Base-by-base conservation (phyloP, 176 grass and related monocot species). In the Musa acuminata region DNA sequence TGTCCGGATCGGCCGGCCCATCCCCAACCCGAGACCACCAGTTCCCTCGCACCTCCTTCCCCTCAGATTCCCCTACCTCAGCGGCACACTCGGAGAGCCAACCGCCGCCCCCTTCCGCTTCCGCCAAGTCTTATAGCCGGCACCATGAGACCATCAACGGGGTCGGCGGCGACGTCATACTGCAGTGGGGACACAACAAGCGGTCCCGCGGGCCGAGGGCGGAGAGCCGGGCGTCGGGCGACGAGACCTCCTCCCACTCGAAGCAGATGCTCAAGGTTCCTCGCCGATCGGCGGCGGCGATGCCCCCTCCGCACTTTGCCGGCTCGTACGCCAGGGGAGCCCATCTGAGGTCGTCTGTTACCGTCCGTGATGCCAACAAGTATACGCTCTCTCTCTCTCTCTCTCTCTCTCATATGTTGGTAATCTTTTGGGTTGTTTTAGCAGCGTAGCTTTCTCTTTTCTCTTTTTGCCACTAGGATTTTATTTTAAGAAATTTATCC, bases 111-210 rank as follows among this genome's bases (percentile, higher is more conserved):
- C 57, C 72, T 3, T 13, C 5, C 22, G 8, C 21, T 14, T 29
- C 72, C 19, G 17, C n/a, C 29, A 63, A 65, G 58, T 13, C 5
- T 49, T 43, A 22, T 5, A 50, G 49, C 75, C 35, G 65, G 20
- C 48, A 53, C 1, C 29, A 63, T 21, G 53, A 22, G 29, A 13
- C 55, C 64, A 52, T 53, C 25, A 35, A 70, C 13, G 43, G 60
- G 7, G 83, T 71, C 26, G 78, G 14, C 3, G 49, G 87, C 22
- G 92, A 96, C 70, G 13, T 87, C 16, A 80, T 84, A 8, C 84
- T 96, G 29, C 89, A 84, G 78, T 96, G 92, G 85, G 89, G 92
- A 5, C 87, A 89, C 13, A 89, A 89, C 68, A 92, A 92, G 83
- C 67, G 89, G 27, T 82, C 87, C 10, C 92, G 92, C 9, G 69